These are phyloP conservation scores for Teunomyces kruisii DNA, from an alignment of 805 yeast species.

Conservation along the genomic window DNA sequence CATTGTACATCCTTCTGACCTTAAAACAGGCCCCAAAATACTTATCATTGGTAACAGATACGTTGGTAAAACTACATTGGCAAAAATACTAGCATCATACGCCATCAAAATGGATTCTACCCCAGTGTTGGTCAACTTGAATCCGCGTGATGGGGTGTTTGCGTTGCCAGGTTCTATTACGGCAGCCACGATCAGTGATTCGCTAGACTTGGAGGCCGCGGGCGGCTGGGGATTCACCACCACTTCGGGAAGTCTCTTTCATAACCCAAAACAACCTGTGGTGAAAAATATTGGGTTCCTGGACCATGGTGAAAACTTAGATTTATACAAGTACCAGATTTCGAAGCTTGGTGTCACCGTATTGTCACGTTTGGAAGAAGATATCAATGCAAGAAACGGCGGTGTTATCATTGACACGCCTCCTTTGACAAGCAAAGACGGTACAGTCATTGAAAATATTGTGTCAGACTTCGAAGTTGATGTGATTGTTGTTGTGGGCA, in stretches of 20 bases:
- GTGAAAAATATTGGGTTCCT: constrained; percentile 79
- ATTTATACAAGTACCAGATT: constrained; percentile 50
- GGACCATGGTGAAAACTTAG: constrained; percentile 53
- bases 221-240: constrained; percentile 78
- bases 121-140: constrained; percentile 77
- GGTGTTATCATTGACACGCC: constrained; percentile 81
- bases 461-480: constrained; percentile 61
- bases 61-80: constrained; percentile 77
- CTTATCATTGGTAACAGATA: constrained; percentile 70
- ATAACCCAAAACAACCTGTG: constrained; percentile 88
- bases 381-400: constrained; percentile 40
- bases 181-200: constrained; percentile 81
- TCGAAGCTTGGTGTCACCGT: constrained; percentile 52
- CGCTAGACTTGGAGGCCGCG: constrained; percentile 67
- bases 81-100: constrained; percentile 70
- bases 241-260: constrained; percentile 67
- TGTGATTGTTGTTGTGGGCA: constrained; percentile 68
- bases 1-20: constrained; percentile 17
- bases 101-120: constrained; percentile 65
- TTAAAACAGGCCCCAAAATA: constrained; percentile 54
- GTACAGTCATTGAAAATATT: constrained; percentile 52
- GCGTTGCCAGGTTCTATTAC: constrained; percentile 80
- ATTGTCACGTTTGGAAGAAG: constrained; percentile 50
- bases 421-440: constrained; percentile 51
- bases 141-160: constrained; percentile 70